Conservation (phyloP, 306 rosid species). For the Vigna reflexopilosa region DNA sequence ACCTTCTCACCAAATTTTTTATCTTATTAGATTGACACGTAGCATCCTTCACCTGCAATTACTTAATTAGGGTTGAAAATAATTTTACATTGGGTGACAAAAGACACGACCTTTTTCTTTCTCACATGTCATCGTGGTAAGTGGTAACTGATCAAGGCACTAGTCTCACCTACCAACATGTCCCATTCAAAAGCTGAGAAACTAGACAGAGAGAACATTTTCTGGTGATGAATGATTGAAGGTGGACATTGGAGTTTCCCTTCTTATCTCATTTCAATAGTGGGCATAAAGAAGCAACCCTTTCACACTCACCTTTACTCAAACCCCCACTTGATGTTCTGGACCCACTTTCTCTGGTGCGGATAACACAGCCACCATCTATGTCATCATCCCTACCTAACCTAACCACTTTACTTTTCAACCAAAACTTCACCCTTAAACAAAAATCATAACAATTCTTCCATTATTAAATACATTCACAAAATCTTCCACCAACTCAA, state of each 20-base stretch:
- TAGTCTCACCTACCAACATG: conserved; percentile 54
- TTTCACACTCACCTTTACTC: conserved; percentile 36
- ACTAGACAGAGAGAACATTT: background rate
- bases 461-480: background rate
- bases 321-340: conserved; percentile 40
- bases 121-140: conserved; percentile 2
- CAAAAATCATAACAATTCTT: background rate
- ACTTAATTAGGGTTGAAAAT: too few relatives aligned
- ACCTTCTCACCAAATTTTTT: conserved; percentile 8
- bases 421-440: conserved; percentile 38
- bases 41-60: background rate
- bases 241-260: conserved; percentile 9
- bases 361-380: conserved; percentile 40
- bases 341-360: conserved; percentile 50
- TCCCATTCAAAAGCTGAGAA: conserved; percentile 25
- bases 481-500: background rate
- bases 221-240: conserved; percentile 34
- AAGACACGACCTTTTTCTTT: too few relatives aligned
- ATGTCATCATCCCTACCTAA: conserved; percentile 65
- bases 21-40: background rate
- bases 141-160: conserved; percentile 48
- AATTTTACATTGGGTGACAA: too few relatives aligned
- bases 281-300: conserved; percentile 38
- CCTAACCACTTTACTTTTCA: conserved; percentile 60
- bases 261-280: conserved; percentile 34